Evolutionary conservation across 2,329 filamentous ascomycete genomes (phyloP), one percentile per base, ranked within the genome.

Genomic region (Venturia aucupariae): DNA sequence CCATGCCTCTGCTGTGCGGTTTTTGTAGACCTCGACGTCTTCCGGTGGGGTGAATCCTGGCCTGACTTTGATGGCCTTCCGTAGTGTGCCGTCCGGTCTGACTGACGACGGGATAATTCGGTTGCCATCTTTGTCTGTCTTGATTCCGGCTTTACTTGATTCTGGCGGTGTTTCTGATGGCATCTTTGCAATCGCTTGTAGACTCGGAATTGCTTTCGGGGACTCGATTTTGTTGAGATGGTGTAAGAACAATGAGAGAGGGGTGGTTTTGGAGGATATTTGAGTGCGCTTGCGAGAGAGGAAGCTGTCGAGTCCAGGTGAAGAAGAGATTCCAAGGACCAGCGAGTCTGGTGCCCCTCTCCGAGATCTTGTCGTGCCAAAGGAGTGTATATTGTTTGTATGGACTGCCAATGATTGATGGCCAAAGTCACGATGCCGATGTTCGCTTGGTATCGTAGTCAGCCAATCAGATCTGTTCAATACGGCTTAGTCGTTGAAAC

Each of bases 1-100:
- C 79, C 90, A 96, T 61, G 85, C 86, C 74, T 94, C 89, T 61
- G 92, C 92, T 1, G 88, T 92, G 65, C 90, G 87, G 76, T 96
- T 97, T 79, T 92, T 95, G 83, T 99, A 99, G 57, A 96, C 82
- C 73, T 97, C 92, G 68, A 97, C 88, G 76, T 99, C 94, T 78
- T 99, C 94, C 0, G 92, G 91, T 1, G 94, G 95, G 41, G 87
- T 87, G 77, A 97, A 99, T 63, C 94, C 95, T 0, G 94, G 93
- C 38, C 91, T 86, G 67, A 99, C 91, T 72, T 90, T 90, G 73
- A 97, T 97, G 72, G 96, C 93, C 73, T 90, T 95, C 65, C 94
- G 86, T n/a, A 90, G 90, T 61, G 89, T 91, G 65, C 94, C 94
- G 73, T 99, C 94, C 30, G 94, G 79, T 64, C 95, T 89, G 54